These are phyloP conservation scores for Coprinellus micaceus DNA, from an alignment of 768 basidiomycete genomes.

Conservation along the genomic window DNA sequence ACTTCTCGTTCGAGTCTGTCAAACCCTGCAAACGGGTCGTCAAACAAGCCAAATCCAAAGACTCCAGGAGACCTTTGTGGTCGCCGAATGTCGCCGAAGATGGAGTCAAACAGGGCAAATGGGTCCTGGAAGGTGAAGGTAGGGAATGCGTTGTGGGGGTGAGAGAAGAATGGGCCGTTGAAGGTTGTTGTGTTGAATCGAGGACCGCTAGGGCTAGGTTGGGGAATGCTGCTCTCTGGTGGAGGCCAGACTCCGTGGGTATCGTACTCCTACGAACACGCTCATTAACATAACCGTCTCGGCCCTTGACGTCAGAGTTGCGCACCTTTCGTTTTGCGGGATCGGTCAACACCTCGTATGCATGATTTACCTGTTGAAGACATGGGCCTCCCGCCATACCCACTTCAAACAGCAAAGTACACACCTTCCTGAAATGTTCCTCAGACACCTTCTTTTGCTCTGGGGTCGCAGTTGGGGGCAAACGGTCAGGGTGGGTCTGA, in stretches of 20 bases:
- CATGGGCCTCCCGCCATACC: neutral
- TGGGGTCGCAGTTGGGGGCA: constrained; percentile 50
- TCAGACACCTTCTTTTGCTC: constrained; percentile 59
- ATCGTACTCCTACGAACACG: constrained; percentile 56
- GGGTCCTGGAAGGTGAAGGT: constrained; percentile 65
- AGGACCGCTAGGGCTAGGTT: constrained; percentile 12
- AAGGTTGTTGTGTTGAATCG: constrained; percentile 26
- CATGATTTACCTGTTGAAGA: constrained; percentile 61
- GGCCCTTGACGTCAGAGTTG: neutral
- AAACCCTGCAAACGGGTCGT: constrained; percentile 28
- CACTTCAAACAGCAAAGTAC: neutral
- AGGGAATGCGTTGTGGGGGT: constrained; percentile 26
- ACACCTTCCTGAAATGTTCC: constrained; percentile 48
- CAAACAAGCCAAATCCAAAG: constrained; percentile 1
- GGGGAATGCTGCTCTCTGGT: constrained; percentile 33
- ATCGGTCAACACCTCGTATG: constrained; percentile 72
- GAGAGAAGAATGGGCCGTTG: constrained; percentile 42
- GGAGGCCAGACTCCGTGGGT: constrained; percentile 73
- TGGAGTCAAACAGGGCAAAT: constrained; percentile 67
- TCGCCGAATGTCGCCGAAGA: constrained; percentile 48
- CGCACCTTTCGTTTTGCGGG: constrained; percentile 53
- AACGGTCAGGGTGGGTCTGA: constrained; percentile 73
- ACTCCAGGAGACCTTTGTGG: constrained; percentile 20
- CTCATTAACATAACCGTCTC: neutral
- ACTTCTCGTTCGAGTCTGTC: neutral